Percentiles rank a stretch among this genome's conserved stretches.
Evolutionary conservation across 2,329 filamentous ascomycete genomes (phyloP).

Genomic region (Paecilomyces formosus): DNA sequence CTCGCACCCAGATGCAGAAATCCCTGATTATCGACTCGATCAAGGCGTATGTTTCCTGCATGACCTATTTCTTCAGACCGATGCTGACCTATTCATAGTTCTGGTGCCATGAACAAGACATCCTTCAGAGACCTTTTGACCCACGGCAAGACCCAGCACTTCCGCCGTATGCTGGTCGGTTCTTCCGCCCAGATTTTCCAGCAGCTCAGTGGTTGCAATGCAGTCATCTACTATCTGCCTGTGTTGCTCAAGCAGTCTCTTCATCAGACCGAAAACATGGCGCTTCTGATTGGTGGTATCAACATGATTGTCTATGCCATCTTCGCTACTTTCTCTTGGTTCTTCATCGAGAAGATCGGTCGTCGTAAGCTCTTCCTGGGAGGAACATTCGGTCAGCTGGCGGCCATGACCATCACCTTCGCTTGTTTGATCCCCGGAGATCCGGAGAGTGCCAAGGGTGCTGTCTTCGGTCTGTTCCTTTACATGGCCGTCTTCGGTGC

Average conservation of each 20-base stretch:
- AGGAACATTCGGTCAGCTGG: slow-evolving; percentile 31
- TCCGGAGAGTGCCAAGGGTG: slow-evolving; percentile 23
- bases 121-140: slow-evolving; percentile 39
- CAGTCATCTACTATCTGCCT: slow-evolving; percentile 33
- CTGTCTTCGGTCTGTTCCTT: slow-evolving; percentile 56
- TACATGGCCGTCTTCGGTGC: slow-evolving; percentile 65
- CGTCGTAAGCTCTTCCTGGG: slow-evolving; percentile 36
- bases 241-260: slow-evolving; percentile 37
- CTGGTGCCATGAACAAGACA: slow-evolving; percentile 47
- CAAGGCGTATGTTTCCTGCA: slow-evolving; percentile 40
- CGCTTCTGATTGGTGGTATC: slow-evolving; percentile 41
- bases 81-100: slow-evolving; percentile 31
- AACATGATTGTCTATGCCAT: slow-evolving; percentile 30
- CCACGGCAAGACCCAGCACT: slow-evolving; percentile 15
- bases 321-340: slow-evolving; percentile 26
- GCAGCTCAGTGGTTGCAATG: slow-evolving; percentile 38
- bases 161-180: slow-evolving; percentile 17
- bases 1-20: slow-evolving; percentile 52
- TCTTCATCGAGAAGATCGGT: slow-evolving; percentile 38
- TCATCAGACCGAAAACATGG: slow-evolving; percentile 23
- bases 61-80: slow-evolving; percentile 29
- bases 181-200: slow-evolving; percentile 25
- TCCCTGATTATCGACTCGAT: slow-evolving; percentile 65
- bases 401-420: slow-evolving; percentile 33
- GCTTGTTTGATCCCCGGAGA: slow-evolving; percentile 28